phyloP scores from a whole-genome alignment of 345 rosid genomes.

The Moricandia arvensis region DNA sequence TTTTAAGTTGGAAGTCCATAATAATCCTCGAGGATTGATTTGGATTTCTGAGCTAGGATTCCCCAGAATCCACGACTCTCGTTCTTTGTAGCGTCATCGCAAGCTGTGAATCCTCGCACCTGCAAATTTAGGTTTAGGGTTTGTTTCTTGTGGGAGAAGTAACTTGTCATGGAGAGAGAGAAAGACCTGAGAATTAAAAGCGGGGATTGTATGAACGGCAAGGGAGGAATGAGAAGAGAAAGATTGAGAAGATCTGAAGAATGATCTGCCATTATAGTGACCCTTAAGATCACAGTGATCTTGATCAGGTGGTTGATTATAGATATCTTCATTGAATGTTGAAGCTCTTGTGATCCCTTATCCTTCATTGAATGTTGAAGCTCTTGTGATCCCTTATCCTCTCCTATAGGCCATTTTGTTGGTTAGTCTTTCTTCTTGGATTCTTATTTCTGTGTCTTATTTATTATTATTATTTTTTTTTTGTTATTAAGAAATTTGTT shows the following conservation, averaged over 20 bases:
- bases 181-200: conserved; percentile 48
- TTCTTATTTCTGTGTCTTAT: neutral
- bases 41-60: conserved; percentile 79
- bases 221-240: conserved; percentile 50
- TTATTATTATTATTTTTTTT: neutral
- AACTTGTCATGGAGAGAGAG: neutral
- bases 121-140: conserved; percentile 14
- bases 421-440: neutral
- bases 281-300: conserved; percentile 24
- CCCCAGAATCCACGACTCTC: conserved; percentile 79
- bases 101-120: conserved; percentile 66
- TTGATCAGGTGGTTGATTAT: conserved; percentile 38
- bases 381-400: too few species aligned
- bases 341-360: too few species aligned
- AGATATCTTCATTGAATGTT: too few species aligned
- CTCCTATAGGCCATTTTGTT: conserved; percentile 78
- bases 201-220: conserved; percentile 84
- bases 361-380: too few species aligned
- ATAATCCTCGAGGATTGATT: conserved; percentile 79
- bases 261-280: conserved; percentile 29
- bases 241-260: too few species aligned
- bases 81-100: conserved; percentile 33
- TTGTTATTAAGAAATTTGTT: neutral
- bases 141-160: neutral
- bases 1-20: too few species aligned